These are phyloP conservation scores for Kodamaea plutei DNA, from an alignment of 1,139 yeast genomes.

Conservation along the genomic window DNA sequence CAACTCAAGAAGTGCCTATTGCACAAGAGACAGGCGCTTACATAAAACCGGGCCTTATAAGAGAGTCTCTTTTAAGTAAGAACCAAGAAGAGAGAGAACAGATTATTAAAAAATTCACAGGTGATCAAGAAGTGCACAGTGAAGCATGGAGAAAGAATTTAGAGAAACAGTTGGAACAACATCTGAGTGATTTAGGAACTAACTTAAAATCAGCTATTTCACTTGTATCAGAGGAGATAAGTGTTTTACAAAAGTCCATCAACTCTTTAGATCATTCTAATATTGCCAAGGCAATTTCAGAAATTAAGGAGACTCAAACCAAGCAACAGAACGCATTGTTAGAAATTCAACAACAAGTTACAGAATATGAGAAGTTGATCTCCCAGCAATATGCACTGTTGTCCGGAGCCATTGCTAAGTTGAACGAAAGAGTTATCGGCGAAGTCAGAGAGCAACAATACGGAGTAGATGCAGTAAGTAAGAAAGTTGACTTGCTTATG, in stretches of 20 bases:
- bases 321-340: conserved; percentile 15
- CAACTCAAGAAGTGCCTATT: conserved; percentile 2
- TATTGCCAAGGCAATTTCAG: conserved; percentile 14
- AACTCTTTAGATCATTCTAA: conserved; percentile 5
- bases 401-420: conserved; percentile 27
- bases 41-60: conserved; percentile 19
- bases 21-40: conserved; percentile 3
- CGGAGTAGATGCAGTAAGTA: conserved; percentile 30
- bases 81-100: conserved; percentile 25
- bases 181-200: conserved; percentile 4
- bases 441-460: conserved; percentile 44
- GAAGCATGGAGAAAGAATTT: background rate
- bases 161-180: conserved; percentile 4
- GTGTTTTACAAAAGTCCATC: conserved; percentile 5
- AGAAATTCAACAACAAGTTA: conserved; percentile 17
- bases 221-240: conserved; percentile 1
- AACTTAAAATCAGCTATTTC: conserved; percentile 1
- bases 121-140: conserved; percentile 6
- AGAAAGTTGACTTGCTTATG: conserved; percentile 43
- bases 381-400: conserved; percentile 35
- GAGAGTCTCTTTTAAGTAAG: conserved; percentile 41
- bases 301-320: conserved; percentile 16
- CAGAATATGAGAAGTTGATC: conserved; percentile 25
- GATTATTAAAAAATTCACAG: conserved; percentile 9
- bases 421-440: conserved; percentile 40